Evolutionary conservation across 345 rosid species (phyloP).

Genomic region (Turnera subulata): DNA sequence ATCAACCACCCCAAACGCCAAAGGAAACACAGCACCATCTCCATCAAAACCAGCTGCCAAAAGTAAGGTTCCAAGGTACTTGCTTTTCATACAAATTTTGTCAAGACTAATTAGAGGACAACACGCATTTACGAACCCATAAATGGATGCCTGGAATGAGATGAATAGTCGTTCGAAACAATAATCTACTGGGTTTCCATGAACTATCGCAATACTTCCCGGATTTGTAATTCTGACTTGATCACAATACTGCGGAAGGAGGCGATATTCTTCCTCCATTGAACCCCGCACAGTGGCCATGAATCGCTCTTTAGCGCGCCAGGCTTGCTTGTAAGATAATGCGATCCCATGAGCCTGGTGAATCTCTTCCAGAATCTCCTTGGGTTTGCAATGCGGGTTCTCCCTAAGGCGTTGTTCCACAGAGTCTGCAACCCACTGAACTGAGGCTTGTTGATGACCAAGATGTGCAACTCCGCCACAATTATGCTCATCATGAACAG

Average conservation of each 20-base stretch:
- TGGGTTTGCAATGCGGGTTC: conserved; percentile 88
- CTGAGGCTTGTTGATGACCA: conserved; percentile 98
- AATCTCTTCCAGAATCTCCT: conserved; percentile 95
- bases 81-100: conserved; percentile 28
- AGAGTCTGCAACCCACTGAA: conserved; percentile 87
- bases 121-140: conserved; percentile 23
- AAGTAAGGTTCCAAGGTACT: conserved; percentile 26
- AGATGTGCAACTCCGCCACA: conserved; percentile 90
- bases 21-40: conserved; percentile 19
- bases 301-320: conserved; percentile 80
- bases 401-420: conserved; percentile 80
- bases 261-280: conserved; percentile 16
- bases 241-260: conserved; percentile 23
- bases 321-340: conserved; percentile 93
- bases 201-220: conserved; percentile 21
- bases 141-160: conserved; percentile 24
- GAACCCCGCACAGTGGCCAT: conserved; percentile 19
- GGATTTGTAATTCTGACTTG: conserved; percentile 19
- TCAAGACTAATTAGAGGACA: conserved; percentile 20
- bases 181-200: conserved; percentile 17
- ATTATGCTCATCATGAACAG: conserved; percentile 65
- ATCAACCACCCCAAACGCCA: conserved; percentile 23
- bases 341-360: conserved; percentile 85
- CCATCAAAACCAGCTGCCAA: conserved; percentile 30
- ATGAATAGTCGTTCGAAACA: conserved; percentile 21